Evolutionary conservation across 2,329 filamentous ascomycete species (phyloP).

Genomic region (Epicoccum sorghinum): DNA sequence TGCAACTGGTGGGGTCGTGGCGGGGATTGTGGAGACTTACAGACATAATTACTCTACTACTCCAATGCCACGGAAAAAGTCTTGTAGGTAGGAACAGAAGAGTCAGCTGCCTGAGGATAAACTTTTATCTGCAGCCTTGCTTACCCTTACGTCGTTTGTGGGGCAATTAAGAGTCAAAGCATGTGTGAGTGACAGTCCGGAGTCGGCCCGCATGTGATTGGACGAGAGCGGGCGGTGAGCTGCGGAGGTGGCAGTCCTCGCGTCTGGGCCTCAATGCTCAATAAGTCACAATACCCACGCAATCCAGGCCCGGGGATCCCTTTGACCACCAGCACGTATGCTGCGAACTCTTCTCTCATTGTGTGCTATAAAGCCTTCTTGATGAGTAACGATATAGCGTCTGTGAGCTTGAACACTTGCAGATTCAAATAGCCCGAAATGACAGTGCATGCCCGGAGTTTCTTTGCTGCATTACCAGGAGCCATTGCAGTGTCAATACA

Average conservation of each 20-base stretch:
- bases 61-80: slow-evolving; percentile 5
- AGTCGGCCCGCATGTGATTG: slow-evolving; percentile 37
- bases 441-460: too few species aligned
- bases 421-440: too few species aligned
- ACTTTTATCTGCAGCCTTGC: slow-evolving; percentile 9
- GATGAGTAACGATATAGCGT: too few species aligned
- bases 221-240: slow-evolving; percentile 16
- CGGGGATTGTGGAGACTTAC: slow-evolving; percentile 21
- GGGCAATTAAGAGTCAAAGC: slow-evolving; percentile 38
- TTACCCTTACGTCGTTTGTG: slow-evolving; percentile 19
- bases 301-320: not conserved
- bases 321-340: too few species aligned
- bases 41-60: slow-evolving; percentile 31
- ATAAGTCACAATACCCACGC: slow-evolving; percentile 3
- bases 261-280: slow-evolving; percentile 2
- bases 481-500: too few species aligned
- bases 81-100: not conserved
- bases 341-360: too few species aligned
- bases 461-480: too few species aligned
- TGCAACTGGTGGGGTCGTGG: slow-evolving; percentile 16
- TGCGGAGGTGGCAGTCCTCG: not conserved
- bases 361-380: too few species aligned
- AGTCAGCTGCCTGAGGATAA: slow-evolving; percentile 8
- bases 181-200: slow-evolving; percentile 23
- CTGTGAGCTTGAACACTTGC: too few species aligned